Conservation (phyloP, 2,329 filamentous ascomycete species). For the Didymella pomorum region DNA sequence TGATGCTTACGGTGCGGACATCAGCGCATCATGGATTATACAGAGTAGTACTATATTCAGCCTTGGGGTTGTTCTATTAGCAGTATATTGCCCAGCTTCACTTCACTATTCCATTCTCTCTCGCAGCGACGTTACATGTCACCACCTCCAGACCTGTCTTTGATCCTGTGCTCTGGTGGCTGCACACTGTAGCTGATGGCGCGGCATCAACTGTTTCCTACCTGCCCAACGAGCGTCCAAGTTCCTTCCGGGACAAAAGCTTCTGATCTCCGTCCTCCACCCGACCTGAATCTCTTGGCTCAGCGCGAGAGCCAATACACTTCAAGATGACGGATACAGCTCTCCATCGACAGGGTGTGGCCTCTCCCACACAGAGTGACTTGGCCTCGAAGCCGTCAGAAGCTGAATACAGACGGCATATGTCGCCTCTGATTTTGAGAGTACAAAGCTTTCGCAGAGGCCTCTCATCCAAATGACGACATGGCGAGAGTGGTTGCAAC, state of each 20-base stretch:
- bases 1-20: no score
- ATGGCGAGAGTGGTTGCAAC: slow-evolving; percentile 18
- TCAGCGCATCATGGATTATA: background rate
- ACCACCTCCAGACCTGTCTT: background rate
- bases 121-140: background rate
- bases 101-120: background rate
- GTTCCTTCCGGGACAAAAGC: background rate
- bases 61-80: background rate
- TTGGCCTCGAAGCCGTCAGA: background rate
- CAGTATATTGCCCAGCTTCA: background rate
- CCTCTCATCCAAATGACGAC: slow-evolving; percentile 27
- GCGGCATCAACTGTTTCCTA: background rate
- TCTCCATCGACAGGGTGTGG: background rate
- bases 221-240: background rate
- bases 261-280: background rate
- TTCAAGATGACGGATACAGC: background rate
- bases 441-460: background rate
- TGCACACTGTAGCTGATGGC: background rate
- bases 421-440: background rate
- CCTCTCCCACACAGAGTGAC: background rate
- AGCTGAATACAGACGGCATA: background rate
- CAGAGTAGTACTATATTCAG: background rate
- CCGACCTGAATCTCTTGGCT: background rate
- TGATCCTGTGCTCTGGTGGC: background rate
- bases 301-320: background rate